phyloP scores from a whole-genome alignment of 495 filamentous ascomycete species.

The Aspergillus homomorphus region DNA sequence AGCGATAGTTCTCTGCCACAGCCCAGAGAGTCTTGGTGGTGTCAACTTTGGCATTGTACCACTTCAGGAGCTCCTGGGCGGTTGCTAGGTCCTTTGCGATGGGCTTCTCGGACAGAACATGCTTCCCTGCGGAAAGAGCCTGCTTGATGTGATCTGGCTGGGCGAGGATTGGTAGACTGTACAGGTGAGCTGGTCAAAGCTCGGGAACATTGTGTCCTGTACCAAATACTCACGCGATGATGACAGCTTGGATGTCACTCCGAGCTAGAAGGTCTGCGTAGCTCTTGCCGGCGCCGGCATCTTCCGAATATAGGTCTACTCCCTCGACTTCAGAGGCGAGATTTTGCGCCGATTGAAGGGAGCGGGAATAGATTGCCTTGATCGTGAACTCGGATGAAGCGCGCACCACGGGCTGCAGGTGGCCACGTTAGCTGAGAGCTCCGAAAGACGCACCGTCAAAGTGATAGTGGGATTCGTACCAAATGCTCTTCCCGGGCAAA shows the following conservation, averaged over 20 bases:
- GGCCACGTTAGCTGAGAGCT: background rate
- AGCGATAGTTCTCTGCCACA: conserved; percentile 78
- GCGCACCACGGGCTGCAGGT: conserved; percentile 48
- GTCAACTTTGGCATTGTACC: conserved; percentile 53
- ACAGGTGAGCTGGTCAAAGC: background rate
- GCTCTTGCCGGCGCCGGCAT: conserved; percentile 48
- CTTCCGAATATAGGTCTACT: conserved; percentile 60
- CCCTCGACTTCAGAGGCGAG: conserved; percentile 32
- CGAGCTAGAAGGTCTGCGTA: conserved; percentile 63
- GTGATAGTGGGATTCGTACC: conserved; percentile 22
- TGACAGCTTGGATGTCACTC: conserved; percentile 63
- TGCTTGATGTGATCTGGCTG: conserved; percentile 39
- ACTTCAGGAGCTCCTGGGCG: conserved; percentile 59
- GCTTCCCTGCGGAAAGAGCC: conserved; percentile 67
- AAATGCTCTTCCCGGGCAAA: conserved; percentile 44
- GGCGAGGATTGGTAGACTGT: conserved; percentile 38
- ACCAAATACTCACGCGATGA: conserved; percentile 55
- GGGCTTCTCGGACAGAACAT: conserved; percentile 83
- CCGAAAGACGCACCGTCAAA: background rate
- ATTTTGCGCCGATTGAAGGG: conserved; percentile 47
- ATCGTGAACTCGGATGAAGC: conserved; percentile 43
- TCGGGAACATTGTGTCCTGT: background rate
- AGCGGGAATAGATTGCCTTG: conserved; percentile 64
- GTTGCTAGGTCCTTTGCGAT: conserved; percentile 64
- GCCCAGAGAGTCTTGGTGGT: conserved; percentile 51